phyloP scores from a whole-genome alignment of 2,329 filamentous ascomycete species.

The Nakataea oryzae region DNA sequence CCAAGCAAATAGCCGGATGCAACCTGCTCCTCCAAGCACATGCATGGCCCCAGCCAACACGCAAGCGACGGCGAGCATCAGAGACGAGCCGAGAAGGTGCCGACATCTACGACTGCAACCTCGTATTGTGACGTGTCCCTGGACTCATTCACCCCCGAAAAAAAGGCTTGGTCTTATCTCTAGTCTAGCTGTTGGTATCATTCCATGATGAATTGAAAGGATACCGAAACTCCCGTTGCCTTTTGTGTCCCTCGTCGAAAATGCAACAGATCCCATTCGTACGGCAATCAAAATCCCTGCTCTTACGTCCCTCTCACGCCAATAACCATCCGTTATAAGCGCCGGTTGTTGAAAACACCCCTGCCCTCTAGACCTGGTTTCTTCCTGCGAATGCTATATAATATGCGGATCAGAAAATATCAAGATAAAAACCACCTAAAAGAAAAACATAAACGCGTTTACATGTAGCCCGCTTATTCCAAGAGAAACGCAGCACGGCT shows the following conservation, averaged over 20 bases:
- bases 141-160: not conserved
- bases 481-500: not conserved
- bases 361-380: not conserved
- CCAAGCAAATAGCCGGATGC: not conserved
- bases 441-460: not conserved
- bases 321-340: not conserved
- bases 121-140: not conserved
- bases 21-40: not conserved
- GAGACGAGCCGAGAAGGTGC: not conserved
- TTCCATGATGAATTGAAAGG: not conserved
- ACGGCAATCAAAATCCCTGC: not conserved
- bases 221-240: not conserved
- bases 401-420: not conserved
- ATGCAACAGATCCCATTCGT: not conserved
- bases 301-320: not conserved
- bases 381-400: not conserved
- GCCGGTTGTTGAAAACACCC: constrained; percentile 1
- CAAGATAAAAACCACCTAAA: not conserved
- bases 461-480: not conserved
- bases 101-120: not conserved
- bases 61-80: not conserved
- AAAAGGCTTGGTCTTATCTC: not conserved
- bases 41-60: not conserved
- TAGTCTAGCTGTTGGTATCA: not conserved
- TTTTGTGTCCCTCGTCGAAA: not conserved